These are phyloP conservation scores for Nematocida displodere DNA, from an alignment of 371 early-diverging fungal species.

Conservation along the genomic window DNA sequence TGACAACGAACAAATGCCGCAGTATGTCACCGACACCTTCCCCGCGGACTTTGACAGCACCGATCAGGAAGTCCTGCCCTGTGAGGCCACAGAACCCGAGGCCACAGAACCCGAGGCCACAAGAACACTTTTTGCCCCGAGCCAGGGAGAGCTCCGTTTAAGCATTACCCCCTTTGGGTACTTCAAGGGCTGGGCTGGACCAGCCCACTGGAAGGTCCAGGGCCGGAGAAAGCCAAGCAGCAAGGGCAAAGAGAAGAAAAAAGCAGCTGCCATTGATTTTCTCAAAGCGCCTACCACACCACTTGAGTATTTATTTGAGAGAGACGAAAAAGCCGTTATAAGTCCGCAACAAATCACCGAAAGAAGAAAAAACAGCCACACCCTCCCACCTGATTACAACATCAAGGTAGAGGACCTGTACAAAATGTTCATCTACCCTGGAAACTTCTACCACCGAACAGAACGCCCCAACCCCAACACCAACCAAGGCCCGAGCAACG, in stretches of 20 bases:
- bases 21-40: not conserved
- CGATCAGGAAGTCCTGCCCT: not conserved
- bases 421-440: slow-evolving; percentile 50
- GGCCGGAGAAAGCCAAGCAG: slow-evolving; percentile 20
- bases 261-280: slow-evolving; percentile 58
- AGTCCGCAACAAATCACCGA: slow-evolving; percentile 47
- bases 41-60: not conserved
- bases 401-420: slow-evolving; percentile 59
- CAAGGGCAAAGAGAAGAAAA: slow-evolving; percentile 37
- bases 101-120: not conserved
- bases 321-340: slow-evolving; percentile 50
- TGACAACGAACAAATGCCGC: not conserved
- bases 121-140: not conserved
- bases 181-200: slow-evolving; percentile 65
- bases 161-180: slow-evolving; percentile 55
- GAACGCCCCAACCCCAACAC: not conserved
- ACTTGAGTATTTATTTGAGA: slow-evolving; percentile 41
- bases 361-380: slow-evolving; percentile 58
- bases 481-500: not conserved
- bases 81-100: not conserved
- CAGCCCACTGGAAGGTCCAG: slow-evolving; percentile 61
- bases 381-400: slow-evolving; percentile 58
- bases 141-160: slow-evolving; percentile 21
- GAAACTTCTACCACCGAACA: not conserved
- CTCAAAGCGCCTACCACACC: slow-evolving; percentile 13